Base-by-base conservation (phyloP, 2,329 filamentous ascomycete genomes). In the Exophiala oligosperma region DNA sequence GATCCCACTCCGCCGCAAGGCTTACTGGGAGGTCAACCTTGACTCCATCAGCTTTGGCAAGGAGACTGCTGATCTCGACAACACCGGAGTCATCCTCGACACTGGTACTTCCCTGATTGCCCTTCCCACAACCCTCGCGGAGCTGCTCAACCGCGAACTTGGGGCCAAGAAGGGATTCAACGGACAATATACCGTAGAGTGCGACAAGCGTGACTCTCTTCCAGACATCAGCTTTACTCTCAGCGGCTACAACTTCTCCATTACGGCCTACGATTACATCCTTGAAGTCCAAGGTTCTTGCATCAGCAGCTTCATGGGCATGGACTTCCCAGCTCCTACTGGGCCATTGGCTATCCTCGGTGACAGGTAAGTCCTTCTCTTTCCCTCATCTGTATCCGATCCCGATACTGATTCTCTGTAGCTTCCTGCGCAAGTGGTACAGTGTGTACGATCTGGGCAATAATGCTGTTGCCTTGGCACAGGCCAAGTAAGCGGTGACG, bases 11-110 rank as follows among this genome's bases (percentile, higher is more conserved):
- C 91, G 94, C 76, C 91, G 94, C 74, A 97, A 97, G 88, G 94
- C 94, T 50, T 99, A 99, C 85, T 99, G 94, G 94, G 94, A 99
- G 84, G 93, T 99, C 56, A 92, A 97, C 71, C 87, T 99, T 62
- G 88, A 97, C 71, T 83, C 91, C 64, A 94, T 99, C 78, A 86
- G 89, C 56, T 91, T 97, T 65, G 95, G 94, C 69, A 84, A 92
- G 53, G 85, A 90, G 72, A 87, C 85, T 66, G 92, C 92, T 61
- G 89, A 96, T 76, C 87, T 97, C 65, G 93, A 97, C 66, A 86
- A 91, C 82, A 97, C 92, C 59, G 95, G 94, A 79, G 91, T 92
- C 69, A 97, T 99, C 66, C 90, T 99, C 61, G 94, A 99, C 83
- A 99, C 94, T 56, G 94, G 94, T 70, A 99, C 94, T 73, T 99